Percentiles rank a stretch among this genome's conserved stretches.
phyloP scores from a whole-genome alignment of 805 yeast species.

The Starmerella sirachaensis region DNA sequence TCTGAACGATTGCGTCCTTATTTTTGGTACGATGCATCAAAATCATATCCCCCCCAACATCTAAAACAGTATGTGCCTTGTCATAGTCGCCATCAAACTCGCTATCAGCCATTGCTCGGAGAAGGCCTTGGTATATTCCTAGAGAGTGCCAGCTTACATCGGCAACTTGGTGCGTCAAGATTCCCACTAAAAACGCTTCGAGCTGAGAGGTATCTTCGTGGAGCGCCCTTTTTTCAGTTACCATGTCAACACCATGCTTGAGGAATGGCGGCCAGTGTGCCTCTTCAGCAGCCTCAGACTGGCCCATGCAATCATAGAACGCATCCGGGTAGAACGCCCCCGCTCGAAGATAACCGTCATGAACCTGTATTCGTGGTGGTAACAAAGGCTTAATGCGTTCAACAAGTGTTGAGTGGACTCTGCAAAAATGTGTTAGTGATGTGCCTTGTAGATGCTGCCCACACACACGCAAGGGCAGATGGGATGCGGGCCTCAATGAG shows the following conservation, averaged over 20 bases:
- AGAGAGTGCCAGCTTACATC: slow-evolving; percentile 62
- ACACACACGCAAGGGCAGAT: not conserved
- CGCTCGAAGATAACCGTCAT: slow-evolving; percentile 33
- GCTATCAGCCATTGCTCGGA: slow-evolving; percentile 37
- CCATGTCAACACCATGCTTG: slow-evolving; percentile 35
- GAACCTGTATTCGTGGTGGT: slow-evolving; percentile 29
- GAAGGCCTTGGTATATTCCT: slow-evolving; percentile 42
- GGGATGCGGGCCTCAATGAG: not conserved
- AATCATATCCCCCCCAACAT: slow-evolving; percentile 55
- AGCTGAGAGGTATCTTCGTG: slow-evolving; percentile 23
- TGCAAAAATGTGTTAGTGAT: slow-evolving; percentile 4
- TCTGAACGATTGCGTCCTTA: slow-evolving; percentile 19
- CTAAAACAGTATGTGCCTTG: slow-evolving; percentile 42
- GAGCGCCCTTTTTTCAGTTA: slow-evolving; percentile 28
- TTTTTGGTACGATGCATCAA: slow-evolving; percentile 32
- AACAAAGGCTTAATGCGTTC: slow-evolving; percentile 22
- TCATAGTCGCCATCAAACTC: slow-evolving; percentile 44
- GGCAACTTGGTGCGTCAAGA: slow-evolving; percentile 49
- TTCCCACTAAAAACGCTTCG: slow-evolving; percentile 46
- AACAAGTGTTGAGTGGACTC: slow-evolving; percentile 22
- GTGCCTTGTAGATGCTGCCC: not conserved
- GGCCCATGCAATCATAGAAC: slow-evolving; percentile 46
- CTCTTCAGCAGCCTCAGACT: slow-evolving; percentile 43
- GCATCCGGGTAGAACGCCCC: slow-evolving; percentile 66
- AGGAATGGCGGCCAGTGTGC: slow-evolving; percentile 64